Base-by-base conservation (phyloP, 1,284 basidiomycete species). In the Sphaerobolus stellatus region DNA sequence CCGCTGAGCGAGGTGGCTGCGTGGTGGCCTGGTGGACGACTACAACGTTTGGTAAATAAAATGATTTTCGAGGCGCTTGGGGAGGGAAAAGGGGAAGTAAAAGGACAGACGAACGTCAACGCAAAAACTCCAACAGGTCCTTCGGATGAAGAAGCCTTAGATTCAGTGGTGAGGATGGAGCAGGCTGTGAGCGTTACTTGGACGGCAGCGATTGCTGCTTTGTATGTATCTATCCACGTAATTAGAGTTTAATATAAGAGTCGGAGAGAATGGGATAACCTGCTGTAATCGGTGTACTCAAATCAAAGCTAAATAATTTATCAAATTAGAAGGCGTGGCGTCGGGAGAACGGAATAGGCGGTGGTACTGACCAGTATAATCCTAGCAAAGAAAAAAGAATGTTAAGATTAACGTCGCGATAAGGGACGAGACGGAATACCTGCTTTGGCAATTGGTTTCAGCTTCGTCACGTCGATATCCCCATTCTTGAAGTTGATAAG, bases 11-110 rank as follows among this genome's bases (percentile, higher is more conserved):
- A 50, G 1, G 63, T 56, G 3, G 67, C 64, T 1, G 72, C 68
- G 52, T 74, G 72, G 53, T 73, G 72, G 2, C 71, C 72, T 1
- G 71, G 72, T 5, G 72, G 72, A 1, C 72, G 67, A 18, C 71
- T 73, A 46, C 18, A n/a, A n/a, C n/a, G n/a, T n/a, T n/a, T n/a
- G n/a, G 50, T 27, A 43, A 43, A 43, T 43, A 9, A 6, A 43
- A 14, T n/a, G 44, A n/a, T 5, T n/a, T n/a, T 50, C 18, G 14
- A 13, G 41, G 50, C 5, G 27, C 9, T 31, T 45, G 18, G 29
- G 9, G 3, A 47, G 5, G 13, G 7, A 50, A n/a, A 38, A 9
- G 30, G 28, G n/a, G n/a, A n/a, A n/a, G n/a, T n/a, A n/a, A n/a
- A 18, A 27, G 30, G 11, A 27, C n/a, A 13, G 40, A 50, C 65